A percentile compares a stretch with the other conserved stretches of the same genome.
Evolutionary conservation across 2,329 filamentous ascomycete species (phyloP).

Genomic region (Coniochaeta pulveracea): DNA sequence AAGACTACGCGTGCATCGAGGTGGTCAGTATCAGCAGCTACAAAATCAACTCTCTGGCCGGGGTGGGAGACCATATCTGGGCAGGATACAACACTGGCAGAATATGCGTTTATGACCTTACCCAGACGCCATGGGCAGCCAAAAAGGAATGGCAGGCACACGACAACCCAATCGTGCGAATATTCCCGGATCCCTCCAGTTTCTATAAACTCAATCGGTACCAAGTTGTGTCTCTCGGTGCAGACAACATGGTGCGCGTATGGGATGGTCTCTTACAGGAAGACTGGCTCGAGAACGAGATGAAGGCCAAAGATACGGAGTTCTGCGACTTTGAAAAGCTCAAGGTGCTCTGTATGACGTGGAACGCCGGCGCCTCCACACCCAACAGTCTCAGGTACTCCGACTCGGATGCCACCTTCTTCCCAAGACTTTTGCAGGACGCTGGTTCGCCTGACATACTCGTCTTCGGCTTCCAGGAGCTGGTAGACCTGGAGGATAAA

Average conservation of each 20-base stretch:
- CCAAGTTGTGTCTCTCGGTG: slow-evolving; percentile 78
- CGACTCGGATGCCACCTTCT: slow-evolving; percentile 62
- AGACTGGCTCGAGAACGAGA: slow-evolving; percentile 84
- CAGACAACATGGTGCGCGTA: slow-evolving; percentile 70
- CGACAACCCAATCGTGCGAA: slow-evolving; percentile 65
- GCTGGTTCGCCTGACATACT: slow-evolving; percentile 77
- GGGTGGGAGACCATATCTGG: slow-evolving; percentile 78
- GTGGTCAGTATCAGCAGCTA: slow-evolving; percentile 82
- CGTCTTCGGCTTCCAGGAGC: slow-evolving; percentile 93
- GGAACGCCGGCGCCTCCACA: slow-evolving; percentile 97
- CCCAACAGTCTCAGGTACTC: slow-evolving; percentile 67
- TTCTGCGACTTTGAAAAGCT: slow-evolving; percentile 82
- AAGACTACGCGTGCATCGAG: slow-evolving; percentile 65
- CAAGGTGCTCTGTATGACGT: slow-evolving; percentile 73
- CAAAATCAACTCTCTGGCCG: slow-evolving; percentile 82
- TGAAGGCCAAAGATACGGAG: slow-evolving; percentile 72
- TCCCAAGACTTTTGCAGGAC: slow-evolving; percentile 67
- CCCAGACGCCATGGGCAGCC: slow-evolving; percentile 71
- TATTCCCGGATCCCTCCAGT: slow-evolving; percentile 69
- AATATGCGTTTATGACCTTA: slow-evolving; percentile 85
- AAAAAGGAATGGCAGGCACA: slow-evolving; percentile 95
- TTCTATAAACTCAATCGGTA: slow-evolving; percentile 75
- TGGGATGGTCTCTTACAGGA: slow-evolving; percentile 94
- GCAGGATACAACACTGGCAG: slow-evolving; percentile 90
- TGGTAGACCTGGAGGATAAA: slow-evolving; percentile 97